A percentile compares a stretch with the other conserved stretches of the same genome.
phyloP scores from a whole-genome alignment of 176 grass and related monocot genomes.

The Musa acuminata region DNA sequence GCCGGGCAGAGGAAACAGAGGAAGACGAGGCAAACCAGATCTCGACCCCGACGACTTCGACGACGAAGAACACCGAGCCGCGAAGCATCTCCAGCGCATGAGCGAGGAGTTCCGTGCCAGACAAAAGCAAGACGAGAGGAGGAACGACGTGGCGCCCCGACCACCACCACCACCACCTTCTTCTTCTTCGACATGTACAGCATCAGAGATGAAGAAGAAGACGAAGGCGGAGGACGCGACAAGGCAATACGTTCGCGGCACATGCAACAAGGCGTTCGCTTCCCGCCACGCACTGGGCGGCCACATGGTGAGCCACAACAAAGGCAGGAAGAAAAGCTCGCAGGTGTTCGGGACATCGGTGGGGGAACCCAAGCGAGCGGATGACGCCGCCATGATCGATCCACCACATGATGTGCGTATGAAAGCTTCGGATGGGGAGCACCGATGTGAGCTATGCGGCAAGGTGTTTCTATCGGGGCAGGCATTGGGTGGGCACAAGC shows the following conservation, averaged over 20 bases:
- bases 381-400: neutral
- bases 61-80: too few species aligned
- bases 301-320: neutral
- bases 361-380: neutral
- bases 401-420: neutral
- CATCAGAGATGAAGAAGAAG: neutral
- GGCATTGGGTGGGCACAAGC: constrained; percentile 9
- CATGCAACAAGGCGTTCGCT: neutral
- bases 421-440: too few species aligned
- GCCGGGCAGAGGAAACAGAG: neutral
- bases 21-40: neutral
- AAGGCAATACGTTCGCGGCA: accelerated
- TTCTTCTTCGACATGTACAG: neutral
- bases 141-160: too few species aligned
- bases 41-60: too few species aligned
- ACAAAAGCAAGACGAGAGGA: too few species aligned
- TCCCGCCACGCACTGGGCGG: constrained; percentile 9
- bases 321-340: neutral
- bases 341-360: neutral
- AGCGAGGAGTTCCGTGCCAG: too few species aligned
- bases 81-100: too few species aligned
- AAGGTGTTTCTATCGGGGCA: neutral
- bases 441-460: neutral
- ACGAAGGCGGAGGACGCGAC: neutral
- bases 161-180: neutral